Evolutionary conservation across 768 basidiomycete species (phyloP).

Genomic region (Lentinula lateritia): DNA sequence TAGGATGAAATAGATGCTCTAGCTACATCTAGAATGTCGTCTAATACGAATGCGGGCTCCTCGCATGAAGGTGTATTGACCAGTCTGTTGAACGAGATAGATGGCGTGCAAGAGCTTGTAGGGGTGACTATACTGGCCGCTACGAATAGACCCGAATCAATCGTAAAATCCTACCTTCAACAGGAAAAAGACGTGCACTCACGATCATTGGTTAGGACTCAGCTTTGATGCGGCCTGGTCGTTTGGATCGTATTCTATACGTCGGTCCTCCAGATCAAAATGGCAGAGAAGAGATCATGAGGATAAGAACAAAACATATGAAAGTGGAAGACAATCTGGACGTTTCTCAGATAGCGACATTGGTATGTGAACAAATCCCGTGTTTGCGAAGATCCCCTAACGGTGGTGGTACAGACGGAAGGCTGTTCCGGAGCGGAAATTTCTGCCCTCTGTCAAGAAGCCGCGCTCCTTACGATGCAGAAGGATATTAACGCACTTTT

Average conservation of each 20-base stretch:
- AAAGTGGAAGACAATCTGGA: conserved; percentile 68
- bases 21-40: conserved; percentile 67
- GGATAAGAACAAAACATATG: conserved; percentile 76
- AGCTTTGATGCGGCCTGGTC: conserved; percentile 91
- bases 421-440: conserved; percentile 98
- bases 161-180: conserved; percentile 43
- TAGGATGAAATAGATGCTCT: conserved; percentile 98
- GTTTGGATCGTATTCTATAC: conserved; percentile 90
- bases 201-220: conserved; percentile 58
- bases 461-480: conserved; percentile 89
- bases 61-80: conserved; percentile 89
- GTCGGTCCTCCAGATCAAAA: conserved; percentile 85
- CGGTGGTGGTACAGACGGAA: conserved; percentile 53
- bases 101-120: conserved; percentile 90
- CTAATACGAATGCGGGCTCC: conserved; percentile 46
- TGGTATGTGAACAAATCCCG: conserved; percentile 37
- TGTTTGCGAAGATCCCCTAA: not conserved
- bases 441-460: conserved; percentile 89
- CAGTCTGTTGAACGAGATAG: conserved; percentile 95
- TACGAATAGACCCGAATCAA: conserved; percentile 92
- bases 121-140: conserved; percentile 97
- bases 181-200: not conserved
- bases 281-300: conserved; percentile 81
- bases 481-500: conserved; percentile 70
- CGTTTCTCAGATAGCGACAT: conserved; percentile 55